These are phyloP conservation scores for Eucalyptus paniculata DNA, from an alignment of 345 rosid species.

Conservation along the genomic window DNA sequence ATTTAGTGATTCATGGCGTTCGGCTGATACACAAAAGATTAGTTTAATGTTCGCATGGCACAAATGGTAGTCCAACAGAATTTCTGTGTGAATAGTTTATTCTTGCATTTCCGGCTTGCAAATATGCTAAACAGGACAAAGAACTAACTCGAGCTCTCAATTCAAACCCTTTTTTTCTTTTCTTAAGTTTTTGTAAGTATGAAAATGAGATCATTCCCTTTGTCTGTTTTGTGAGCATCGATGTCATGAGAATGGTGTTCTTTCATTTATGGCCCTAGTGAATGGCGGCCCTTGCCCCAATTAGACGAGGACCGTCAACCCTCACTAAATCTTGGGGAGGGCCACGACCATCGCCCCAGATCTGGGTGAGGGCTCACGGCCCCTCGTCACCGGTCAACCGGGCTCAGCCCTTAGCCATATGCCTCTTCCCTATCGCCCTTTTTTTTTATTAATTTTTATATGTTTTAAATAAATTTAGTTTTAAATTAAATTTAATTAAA, in stretches of 20 bases:
- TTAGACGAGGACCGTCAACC: fast-evolving
- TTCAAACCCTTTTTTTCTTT: background rate
- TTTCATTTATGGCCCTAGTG: too few species aligned
- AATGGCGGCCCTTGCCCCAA: too few species aligned
- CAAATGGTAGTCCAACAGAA: background rate
- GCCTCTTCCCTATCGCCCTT: fast-evolving
- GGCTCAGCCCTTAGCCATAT: fast-evolving
- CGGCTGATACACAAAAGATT: background rate
- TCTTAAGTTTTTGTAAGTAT: background rate
- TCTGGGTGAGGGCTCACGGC: fast-evolving
- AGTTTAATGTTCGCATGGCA: background rate
- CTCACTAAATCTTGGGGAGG: fast-evolving
- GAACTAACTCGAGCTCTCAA: background rate
- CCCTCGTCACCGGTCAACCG: fast-evolving
- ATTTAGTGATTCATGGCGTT: background rate
- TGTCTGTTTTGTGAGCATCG: too few species aligned
- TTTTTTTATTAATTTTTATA: too few species aligned
- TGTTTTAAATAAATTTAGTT: too few species aligned
- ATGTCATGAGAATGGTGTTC: too few species aligned
- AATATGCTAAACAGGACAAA: background rate
- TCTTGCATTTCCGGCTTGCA: background rate
- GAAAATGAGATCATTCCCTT: background rate
- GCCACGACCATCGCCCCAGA: fast-evolving
- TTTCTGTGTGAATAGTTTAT: background rate
- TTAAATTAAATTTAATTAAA: too few species aligned